Evolutionary conservation across 768 basidiomycete species (phyloP), one percentile per base, ranked within the genome.

Genomic region (Dioszegia crocea): DNA sequence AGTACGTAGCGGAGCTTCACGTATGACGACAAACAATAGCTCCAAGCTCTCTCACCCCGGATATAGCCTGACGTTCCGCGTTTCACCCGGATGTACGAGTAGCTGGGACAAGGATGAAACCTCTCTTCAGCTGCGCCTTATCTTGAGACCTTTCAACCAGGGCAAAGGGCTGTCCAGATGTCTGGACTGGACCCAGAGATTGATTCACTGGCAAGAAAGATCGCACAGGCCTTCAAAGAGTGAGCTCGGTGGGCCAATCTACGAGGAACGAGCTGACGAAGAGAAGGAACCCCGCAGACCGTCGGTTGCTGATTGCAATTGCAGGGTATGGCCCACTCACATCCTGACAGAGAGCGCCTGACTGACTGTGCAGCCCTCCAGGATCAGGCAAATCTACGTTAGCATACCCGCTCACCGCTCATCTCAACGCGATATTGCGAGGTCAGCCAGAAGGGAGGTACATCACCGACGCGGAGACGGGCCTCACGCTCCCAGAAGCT

Each of bases 321-420:
- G 64, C 63, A 11, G 63, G 66, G 66, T 62, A 30, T 33, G 62
- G 54, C 9, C 3, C 21, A 47, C 26, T 26, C 39, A 41, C 16
- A 87, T 33, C 81, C 90, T 57, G n/a, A 79, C 85, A 36, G 89
- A 89, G 8, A 44, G 16, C 19, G 12, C 29, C 17, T 21, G 19
- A 24, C 38, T 40, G 19, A 29, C 5, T 23, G 11, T 31, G 16
- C 31, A 66, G 64, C 24, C 57, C 64, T 17, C 92, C 93, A 3
- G 93, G 88, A 0, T 87, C 88, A 0, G 91, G 92, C 17, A 96
- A 96, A 80, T 86, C 89, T 0, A 84, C 88, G 0, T 80, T 93
- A 29, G 83, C 90, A 12, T 77, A 78, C 55, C 80, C 83, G 6
- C 73, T 94, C 39, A 80, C 84, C 2, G 71, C 81, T 19, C 76